These are phyloP conservation scores for Mortierella polycephala DNA, from an alignment of 371 early-diverging fungal species.

Conservation along the genomic window DNA sequence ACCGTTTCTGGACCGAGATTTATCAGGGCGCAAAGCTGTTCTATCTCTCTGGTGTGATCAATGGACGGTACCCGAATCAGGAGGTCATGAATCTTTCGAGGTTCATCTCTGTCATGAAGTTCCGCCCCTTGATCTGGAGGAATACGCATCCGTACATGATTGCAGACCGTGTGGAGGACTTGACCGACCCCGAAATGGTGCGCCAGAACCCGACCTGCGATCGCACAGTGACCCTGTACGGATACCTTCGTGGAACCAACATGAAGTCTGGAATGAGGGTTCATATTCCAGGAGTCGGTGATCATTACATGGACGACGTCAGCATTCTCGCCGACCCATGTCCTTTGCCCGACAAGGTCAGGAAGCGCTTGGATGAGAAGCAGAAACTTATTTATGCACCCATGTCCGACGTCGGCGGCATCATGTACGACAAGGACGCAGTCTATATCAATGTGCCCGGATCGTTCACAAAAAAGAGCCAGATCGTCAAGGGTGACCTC, in stretches of 20 bases:
- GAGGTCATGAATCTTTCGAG: slow-evolving; percentile 94
- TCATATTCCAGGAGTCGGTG: slow-evolving; percentile 97
- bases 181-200: slow-evolving; percentile 92
- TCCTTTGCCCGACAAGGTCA: slow-evolving; percentile 92
- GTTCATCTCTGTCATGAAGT: slow-evolving; percentile 98
- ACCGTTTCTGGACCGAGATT: slow-evolving; percentile 99
- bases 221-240: slow-evolving; percentile 93
- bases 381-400: slow-evolving; percentile 98
- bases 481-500: slow-evolving; percentile 40
- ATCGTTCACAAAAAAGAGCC: slow-evolving; percentile 75
- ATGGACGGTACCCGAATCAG: slow-evolving; percentile 91
- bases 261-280: slow-evolving; percentile 84
- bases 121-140: slow-evolving; percentile 96
- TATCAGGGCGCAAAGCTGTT: slow-evolving; percentile 98
- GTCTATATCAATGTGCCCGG: slow-evolving; percentile 97
- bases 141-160: slow-evolving; percentile 96
- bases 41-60: slow-evolving; percentile 94
- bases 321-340: slow-evolving; percentile 91
- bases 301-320: slow-evolving; percentile 81
- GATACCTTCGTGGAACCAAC: slow-evolving; percentile 95
- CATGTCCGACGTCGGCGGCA: slow-evolving; percentile 97
- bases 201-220: slow-evolving; percentile 86
- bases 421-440: slow-evolving; percentile 98
- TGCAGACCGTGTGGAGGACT: slow-evolving; percentile 96
- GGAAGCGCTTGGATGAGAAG: slow-evolving; percentile 89